Percentiles rank a stretch among this genome's conserved stretches.
Conservation (phyloP, 2,329 filamentous ascomycete genomes). For the Neospermospora avenae region DNA sequence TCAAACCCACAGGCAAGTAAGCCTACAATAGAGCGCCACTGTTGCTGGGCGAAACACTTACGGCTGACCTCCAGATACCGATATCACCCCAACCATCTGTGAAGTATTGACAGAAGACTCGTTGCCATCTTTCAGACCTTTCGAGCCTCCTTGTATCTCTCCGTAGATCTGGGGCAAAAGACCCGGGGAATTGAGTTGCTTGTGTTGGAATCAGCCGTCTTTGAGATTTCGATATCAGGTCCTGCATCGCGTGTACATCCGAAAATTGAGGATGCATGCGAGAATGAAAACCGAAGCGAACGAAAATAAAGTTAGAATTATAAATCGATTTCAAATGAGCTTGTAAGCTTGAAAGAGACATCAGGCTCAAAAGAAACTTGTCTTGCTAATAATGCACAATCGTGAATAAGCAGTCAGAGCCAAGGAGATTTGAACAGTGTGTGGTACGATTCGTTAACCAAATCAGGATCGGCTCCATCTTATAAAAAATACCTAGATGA, state of each 20-base stretch:
- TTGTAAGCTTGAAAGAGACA: neutral
- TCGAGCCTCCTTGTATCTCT: conserved; percentile 13
- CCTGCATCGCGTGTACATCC: neutral
- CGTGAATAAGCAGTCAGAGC: conserved; percentile 5
- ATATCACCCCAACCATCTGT: conserved; percentile 21
- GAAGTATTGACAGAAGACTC: conserved; percentile 7
- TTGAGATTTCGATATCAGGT: neutral
- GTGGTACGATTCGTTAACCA: neutral
- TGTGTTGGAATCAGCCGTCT: conserved; percentile 4
- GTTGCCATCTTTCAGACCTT: conserved; percentile 3
- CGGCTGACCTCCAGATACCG: conserved; percentile 18
- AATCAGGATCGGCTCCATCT: neutral
- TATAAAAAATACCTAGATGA: neutral
- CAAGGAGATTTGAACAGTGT: neutral
- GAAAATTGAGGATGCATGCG: neutral
- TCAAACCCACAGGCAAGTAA: neutral
- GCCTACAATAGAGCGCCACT: neutral
- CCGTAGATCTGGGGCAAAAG: conserved; percentile 20
- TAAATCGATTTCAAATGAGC: neutral
- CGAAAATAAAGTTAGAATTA: neutral
- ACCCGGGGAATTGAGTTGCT: conserved; percentile 22
- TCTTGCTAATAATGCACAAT: conserved; percentile 6
- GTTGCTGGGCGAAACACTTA: conserved; percentile 5
- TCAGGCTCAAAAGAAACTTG: neutral
- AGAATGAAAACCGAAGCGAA: neutral